phyloP scores from a whole-genome alignment of 805 yeast species.

The Saccharomycopsis capsularis region DNA sequence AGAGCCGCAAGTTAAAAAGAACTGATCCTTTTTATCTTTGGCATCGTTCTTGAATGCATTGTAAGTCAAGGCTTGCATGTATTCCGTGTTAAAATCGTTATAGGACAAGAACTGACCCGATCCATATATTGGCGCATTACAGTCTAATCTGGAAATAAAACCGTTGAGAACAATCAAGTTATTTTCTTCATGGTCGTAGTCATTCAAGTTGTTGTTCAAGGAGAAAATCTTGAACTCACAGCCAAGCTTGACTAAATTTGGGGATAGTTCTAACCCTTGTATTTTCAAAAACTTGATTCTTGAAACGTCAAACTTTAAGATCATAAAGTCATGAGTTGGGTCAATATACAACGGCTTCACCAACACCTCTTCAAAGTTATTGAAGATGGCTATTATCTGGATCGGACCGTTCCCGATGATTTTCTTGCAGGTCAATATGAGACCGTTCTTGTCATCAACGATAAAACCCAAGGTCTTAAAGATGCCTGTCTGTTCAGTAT shows the following conservation, averaged over 20 bases:
- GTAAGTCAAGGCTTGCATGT: slow-evolving; percentile 23
- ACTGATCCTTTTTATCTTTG: slow-evolving; percentile 22
- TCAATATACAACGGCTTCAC: slow-evolving; percentile 22
- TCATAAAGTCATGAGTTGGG: slow-evolving; percentile 22
- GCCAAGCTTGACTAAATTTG: slow-evolving; percentile 22
- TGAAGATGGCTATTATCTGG: slow-evolving; percentile 22
- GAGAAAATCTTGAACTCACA: slow-evolving; percentile 22
- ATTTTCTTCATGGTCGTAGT: slow-evolving; percentile 22
- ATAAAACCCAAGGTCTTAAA: slow-evolving; percentile 22
- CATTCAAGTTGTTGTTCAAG: slow-evolving; percentile 21
- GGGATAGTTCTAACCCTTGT: slow-evolving; percentile 20
- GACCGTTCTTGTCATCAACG: slow-evolving; percentile 21
- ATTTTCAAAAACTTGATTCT: slow-evolving; percentile 21
- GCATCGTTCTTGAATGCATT: slow-evolving; percentile 23
- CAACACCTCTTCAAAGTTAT: slow-evolving; percentile 22
- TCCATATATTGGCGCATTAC: slow-evolving; percentile 22
- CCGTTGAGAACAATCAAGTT: slow-evolving; percentile 22
- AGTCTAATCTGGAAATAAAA: slow-evolving; percentile 21
- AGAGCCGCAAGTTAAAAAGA: slow-evolving; percentile 22
- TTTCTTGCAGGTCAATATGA: slow-evolving; percentile 22
- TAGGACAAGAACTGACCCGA: slow-evolving; percentile 21
- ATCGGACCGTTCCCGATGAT: slow-evolving; percentile 23
- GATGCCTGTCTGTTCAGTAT: slow-evolving; percentile 22
- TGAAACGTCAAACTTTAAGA: slow-evolving; percentile 21
- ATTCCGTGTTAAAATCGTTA: slow-evolving; percentile 29